Percentiles rank a stretch among this genome's conserved stretches.
These are phyloP conservation scores for Fallopia convolvulus DNA, from an alignment of 148 eudicot species.

Conservation along the genomic window DNA sequence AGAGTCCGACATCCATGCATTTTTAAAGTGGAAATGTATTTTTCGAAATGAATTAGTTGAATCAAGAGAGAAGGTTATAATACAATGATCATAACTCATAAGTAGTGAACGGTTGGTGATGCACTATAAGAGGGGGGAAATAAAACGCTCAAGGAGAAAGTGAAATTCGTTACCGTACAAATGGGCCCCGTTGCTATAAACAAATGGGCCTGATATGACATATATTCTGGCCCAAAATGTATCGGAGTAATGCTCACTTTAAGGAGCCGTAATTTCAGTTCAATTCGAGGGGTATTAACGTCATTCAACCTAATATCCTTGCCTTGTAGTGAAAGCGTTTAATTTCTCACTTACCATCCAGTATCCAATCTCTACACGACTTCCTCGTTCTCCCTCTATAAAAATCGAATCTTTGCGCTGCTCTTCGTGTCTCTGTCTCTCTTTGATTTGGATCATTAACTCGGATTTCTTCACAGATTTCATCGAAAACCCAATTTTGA, in stretches of 20 bases:
- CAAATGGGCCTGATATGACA: not conserved
- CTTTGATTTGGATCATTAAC: not conserved
- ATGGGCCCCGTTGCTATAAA: not conserved
- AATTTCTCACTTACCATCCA: not conserved
- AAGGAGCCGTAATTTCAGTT: not conserved
- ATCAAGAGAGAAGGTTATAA: too few relatives aligned
- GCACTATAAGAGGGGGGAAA: too few relatives aligned
- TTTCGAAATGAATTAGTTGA: too few relatives aligned
- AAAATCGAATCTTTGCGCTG: not conserved
- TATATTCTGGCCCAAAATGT: not conserved
- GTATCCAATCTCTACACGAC: not conserved
- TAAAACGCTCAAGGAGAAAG: too few relatives aligned
- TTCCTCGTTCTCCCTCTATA: not conserved
- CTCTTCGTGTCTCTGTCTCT: not conserved
- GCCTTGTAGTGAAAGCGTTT: not conserved
- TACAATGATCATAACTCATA: too few relatives aligned
- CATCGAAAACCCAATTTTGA: not conserved
- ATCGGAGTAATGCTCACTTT: too few relatives aligned
- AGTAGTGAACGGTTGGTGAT: too few relatives aligned
- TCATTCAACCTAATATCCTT: not conserved
- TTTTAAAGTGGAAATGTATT: too few relatives aligned
- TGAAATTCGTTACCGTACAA: too few relatives aligned
- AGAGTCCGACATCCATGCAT: too few relatives aligned
- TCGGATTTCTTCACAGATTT: slow-evolving; percentile 3
- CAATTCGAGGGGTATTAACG: not conserved